Conservation (phyloP, 805 yeast species). For the Ogataea wickerhamii region DNA sequence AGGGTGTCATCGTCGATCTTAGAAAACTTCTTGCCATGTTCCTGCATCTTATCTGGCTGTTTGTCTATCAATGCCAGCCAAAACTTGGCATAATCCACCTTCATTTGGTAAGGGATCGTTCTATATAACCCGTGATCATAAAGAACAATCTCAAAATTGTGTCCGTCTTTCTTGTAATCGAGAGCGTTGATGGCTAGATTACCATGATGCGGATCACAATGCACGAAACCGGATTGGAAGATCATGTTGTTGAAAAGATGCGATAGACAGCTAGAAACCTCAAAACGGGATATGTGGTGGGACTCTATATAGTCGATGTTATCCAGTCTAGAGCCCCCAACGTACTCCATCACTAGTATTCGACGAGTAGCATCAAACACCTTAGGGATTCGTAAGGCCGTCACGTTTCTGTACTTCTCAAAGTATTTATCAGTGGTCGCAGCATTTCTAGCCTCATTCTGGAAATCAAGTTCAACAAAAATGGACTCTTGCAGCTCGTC, state of each 20-base stretch:
- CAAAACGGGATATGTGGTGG: constrained; percentile 65
- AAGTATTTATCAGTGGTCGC: constrained; percentile 66
- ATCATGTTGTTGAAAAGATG: constrained; percentile 95
- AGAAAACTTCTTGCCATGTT: constrained; percentile 76
- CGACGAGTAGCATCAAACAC: constrained; percentile 64
- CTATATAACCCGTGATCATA: constrained; percentile 96
- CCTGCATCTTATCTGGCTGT: constrained; percentile 60
- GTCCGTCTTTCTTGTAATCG: constrained; percentile 33
- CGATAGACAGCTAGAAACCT: constrained; percentile 80
- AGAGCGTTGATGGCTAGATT: constrained; percentile 76
- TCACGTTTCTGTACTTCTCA: constrained; percentile 45
- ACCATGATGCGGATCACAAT: constrained; percentile 99
- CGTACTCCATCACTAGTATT: constrained; percentile 81
- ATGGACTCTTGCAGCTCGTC: constrained; percentile 87
- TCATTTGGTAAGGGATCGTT: constrained; percentile 69
- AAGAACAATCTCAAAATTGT: constrained; percentile 85
- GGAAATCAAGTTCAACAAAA: constrained; percentile 86
- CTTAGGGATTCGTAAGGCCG: constrained; percentile 79
- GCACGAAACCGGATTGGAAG: constrained; percentile 87
- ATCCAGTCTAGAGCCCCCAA: constrained; percentile 81
- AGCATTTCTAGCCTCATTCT: constrained; percentile 83
- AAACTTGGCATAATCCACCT: constrained; percentile 81
- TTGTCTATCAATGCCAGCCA: constrained; percentile 87
- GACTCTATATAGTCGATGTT: constrained; percentile 60
- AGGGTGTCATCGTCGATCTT: constrained; percentile 72